Evolutionary conservation across 83 land plant species (phyloP).

Genomic region (Isoetes engelmannii): DNA sequence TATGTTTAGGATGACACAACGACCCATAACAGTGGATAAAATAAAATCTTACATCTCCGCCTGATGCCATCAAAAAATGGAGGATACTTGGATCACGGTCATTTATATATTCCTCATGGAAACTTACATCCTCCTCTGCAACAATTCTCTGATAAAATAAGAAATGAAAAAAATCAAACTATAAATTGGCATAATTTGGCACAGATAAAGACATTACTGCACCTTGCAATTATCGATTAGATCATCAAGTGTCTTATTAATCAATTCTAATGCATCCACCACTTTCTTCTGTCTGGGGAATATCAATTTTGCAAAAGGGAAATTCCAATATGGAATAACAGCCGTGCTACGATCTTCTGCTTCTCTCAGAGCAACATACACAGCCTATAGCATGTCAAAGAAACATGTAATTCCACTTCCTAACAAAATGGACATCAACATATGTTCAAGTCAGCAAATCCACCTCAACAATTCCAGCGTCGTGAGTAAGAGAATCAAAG

Average conservation of each 20-base stretch:
- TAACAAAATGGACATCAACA: neutral
- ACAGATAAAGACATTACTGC: neutral
- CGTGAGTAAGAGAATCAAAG: constrained; percentile 84
- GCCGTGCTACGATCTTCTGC: constrained; percentile 83
- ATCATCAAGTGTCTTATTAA: constrained; percentile 69
- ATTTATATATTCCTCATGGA: constrained; percentile 89
- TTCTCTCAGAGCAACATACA: constrained; percentile 76
- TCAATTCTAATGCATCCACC: constrained; percentile 55
- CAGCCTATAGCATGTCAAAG: constrained; percentile 53
- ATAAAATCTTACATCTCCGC: constrained; percentile 62
- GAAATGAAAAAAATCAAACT: neutral
- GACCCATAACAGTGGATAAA: too few relatives aligned
- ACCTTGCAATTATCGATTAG: constrained; percentile 90
- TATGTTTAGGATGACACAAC: too few relatives aligned
- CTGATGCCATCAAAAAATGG: constrained; percentile 90
- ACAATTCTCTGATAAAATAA: constrained; percentile 63
- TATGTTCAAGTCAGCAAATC: neutral
- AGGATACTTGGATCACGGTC: constrained; percentile 96
- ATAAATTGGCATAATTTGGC: neutral
- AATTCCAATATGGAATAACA: constrained; percentile 80
- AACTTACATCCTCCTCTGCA: constrained; percentile 74
- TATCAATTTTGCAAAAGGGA: constrained; percentile 79
- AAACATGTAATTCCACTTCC: constrained; percentile 1
- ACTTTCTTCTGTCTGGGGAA: constrained; percentile 79
- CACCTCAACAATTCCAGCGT: constrained; percentile 91